Conservation (phyloP, 306 rosid genomes). For the Gastrolobium villosum region DNA sequence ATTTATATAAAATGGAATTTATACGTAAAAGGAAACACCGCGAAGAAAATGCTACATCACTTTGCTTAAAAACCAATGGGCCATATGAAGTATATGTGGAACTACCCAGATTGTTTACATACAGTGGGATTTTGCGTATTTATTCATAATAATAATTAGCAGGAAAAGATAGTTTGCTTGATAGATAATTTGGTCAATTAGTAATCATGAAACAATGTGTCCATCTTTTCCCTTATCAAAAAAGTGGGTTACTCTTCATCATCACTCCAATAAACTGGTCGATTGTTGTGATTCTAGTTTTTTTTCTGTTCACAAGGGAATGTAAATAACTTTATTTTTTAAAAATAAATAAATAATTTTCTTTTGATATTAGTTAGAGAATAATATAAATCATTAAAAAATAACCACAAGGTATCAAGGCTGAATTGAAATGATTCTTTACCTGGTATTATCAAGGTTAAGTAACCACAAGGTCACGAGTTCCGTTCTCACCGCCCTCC, state of each 20-base stretch:
- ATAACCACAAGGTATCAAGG: too few species aligned
- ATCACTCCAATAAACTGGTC: slow-evolving; percentile 33
- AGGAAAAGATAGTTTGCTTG: slow-evolving; percentile 38
- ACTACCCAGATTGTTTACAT: slow-evolving; percentile 14
- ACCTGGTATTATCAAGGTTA: too few species aligned
- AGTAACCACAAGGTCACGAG: too few species aligned
- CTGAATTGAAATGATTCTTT: too few species aligned
- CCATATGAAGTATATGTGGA: slow-evolving; percentile 14
- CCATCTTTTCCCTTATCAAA: slow-evolving; percentile 30
- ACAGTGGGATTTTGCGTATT: slow-evolving; percentile 21
- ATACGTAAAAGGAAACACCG: background rate
- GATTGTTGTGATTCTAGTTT: slow-evolving; percentile 36
- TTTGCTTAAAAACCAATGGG: slow-evolving; percentile 10
- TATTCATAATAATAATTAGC: background rate
- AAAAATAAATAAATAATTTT: background rate
- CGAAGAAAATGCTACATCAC: background rate
- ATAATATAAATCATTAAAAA: too few species aligned
- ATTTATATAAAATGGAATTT: background rate
- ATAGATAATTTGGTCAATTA: slow-evolving; percentile 40
- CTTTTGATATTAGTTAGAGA: too few species aligned
- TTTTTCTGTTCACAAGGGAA: background rate
- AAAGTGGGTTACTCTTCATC: slow-evolving; percentile 33
- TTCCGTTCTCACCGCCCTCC: too few species aligned
- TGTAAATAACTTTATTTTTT: background rate
- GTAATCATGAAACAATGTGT: slow-evolving; percentile 48